Percentiles rank a stretch among this genome's conserved stretches.
These are phyloP conservation scores for Garcia nutans DNA, from an alignment of 345 rosid genomes.

Conservation along the genomic window DNA sequence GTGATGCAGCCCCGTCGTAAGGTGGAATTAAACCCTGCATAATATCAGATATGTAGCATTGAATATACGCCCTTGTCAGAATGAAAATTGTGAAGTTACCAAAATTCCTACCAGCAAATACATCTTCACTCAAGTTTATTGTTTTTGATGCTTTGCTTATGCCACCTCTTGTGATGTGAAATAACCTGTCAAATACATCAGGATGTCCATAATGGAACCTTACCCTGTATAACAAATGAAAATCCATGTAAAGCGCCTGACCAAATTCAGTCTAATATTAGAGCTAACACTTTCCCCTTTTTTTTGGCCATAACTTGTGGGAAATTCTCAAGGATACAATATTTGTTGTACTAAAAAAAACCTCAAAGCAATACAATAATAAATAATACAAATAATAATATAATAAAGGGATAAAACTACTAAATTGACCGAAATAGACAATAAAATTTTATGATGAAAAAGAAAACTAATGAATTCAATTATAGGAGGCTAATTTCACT, in stretches of 20 bases:
- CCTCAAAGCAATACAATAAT: no score
- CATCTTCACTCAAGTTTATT: conserved; percentile 89
- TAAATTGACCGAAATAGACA: no score
- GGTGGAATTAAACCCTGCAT: conserved; percentile 74
- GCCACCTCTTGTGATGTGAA: conserved; percentile 97
- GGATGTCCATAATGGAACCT: conserved; percentile 99
- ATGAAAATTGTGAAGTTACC: conserved; percentile 15
- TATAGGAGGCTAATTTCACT: no score
- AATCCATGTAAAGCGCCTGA: not conserved
- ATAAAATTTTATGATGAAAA: no score
- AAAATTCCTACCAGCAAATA: conserved; percentile 68
- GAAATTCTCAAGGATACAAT: not conserved
- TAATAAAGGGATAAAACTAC: no score
- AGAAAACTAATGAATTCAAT: no score
- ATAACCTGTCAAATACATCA: conserved; percentile 87
- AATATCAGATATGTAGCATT: conserved; percentile 21
- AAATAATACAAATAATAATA: no score
- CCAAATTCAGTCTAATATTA: not conserved
- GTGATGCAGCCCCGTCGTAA: conserved; percentile 77
- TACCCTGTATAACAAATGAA: conserved; percentile 50
- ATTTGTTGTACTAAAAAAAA: not conserved
- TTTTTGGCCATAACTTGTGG: not conserved
- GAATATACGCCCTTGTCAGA: conserved; percentile 13
- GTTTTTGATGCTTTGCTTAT: conserved; percentile 97
- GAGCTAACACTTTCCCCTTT: not conserved